These are phyloP conservation scores for Fonsecaea multimorphosa DNA, from an alignment of 2,329 filamentous ascomycete genomes.

Conservation along the genomic window DNA sequence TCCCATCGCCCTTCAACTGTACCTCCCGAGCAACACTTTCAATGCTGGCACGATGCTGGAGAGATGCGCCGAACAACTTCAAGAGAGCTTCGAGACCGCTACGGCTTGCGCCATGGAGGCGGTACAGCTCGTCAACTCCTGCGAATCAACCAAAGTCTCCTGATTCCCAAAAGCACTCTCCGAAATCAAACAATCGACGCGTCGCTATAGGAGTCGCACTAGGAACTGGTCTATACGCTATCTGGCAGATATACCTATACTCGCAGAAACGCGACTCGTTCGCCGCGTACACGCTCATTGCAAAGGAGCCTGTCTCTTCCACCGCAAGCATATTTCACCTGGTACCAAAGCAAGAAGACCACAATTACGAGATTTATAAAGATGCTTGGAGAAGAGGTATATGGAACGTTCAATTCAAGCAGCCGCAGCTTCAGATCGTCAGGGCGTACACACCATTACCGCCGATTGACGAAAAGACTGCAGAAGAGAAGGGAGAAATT, in stretches of 20 bases:
- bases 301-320: conserved; percentile 53
- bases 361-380: conserved; percentile 49
- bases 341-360: conserved; percentile 41
- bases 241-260: conserved; percentile 14
- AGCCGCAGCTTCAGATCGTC: conserved; percentile 91
- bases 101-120: neutral
- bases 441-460: conserved; percentile 90
- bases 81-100: conserved; percentile 4
- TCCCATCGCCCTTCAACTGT: neutral
- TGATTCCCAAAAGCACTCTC: conserved; percentile 11
- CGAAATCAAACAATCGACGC: conserved; percentile 2
- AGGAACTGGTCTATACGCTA: conserved; percentile 11
- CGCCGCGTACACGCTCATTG: conserved; percentile 50
- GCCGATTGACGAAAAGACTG: conserved; percentile 46
- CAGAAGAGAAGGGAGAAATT: conserved; percentile 54
- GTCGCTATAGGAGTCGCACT: conserved; percentile 13
- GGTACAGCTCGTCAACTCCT: conserved; percentile 18
- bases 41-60: conserved; percentile 31
- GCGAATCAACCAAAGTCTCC: conserved; percentile 10
- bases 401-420: conserved; percentile 92
- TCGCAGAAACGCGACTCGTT: conserved; percentile 40
- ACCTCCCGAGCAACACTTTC: conserved; percentile 8
- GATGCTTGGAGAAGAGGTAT: conserved; percentile 68
- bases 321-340: conserved; percentile 54
- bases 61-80: conserved; percentile 20